Evolutionary conservation across 2,329 filamentous ascomycete species (phyloP).

Genomic region (Ophiocordyceps australis): DNA sequence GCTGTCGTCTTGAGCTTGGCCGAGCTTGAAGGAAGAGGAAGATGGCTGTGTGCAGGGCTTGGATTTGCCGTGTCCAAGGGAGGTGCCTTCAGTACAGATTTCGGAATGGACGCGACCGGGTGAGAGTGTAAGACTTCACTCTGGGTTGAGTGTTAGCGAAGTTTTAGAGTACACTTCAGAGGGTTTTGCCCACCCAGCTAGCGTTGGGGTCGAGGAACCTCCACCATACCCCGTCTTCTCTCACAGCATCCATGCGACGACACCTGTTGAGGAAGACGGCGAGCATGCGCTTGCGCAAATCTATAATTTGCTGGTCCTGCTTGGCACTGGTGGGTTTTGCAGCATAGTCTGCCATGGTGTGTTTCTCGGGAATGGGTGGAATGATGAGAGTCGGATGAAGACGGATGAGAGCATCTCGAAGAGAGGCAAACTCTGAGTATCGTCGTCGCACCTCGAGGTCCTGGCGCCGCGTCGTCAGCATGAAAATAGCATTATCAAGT

Average conservation of each 20-base stretch:
- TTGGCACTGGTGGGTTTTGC: constrained; percentile 96
- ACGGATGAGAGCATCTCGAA: constrained; percentile 74
- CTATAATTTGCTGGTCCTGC: constrained; percentile 92
- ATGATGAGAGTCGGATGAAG: constrained; percentile 91
- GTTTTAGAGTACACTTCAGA: background rate
- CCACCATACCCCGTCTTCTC: constrained; percentile 93
- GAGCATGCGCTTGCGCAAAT: constrained; percentile 90
- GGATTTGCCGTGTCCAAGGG: constrained; percentile 90
- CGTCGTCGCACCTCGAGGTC: constrained; percentile 87
- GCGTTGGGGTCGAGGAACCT: constrained; percentile 94
- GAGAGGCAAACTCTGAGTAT: constrained; percentile 90
- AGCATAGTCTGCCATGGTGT: constrained; percentile 96
- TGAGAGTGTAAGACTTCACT: constrained; percentile 90
- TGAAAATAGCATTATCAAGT: background rate
- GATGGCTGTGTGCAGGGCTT: constrained; percentile 65
- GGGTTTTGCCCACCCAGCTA: constrained; percentile 86
- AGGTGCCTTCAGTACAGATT: constrained; percentile 88
- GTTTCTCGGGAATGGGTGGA: constrained; percentile 95
- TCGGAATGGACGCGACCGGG: constrained; percentile 79
- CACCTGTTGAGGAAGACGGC: constrained; percentile 91
- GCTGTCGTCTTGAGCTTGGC: constrained; percentile 59
- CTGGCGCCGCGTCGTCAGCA: constrained; percentile 33
- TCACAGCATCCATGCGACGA: constrained; percentile 76
- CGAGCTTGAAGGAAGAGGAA: constrained; percentile 70
- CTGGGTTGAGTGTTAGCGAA: constrained; percentile 23